Percentiles rank a stretch among this genome's conserved stretches.
phyloP scores from a whole-genome alignment of 2,329 filamentous ascomycete species.

The Ambrosiella cleistominuta region DNA sequence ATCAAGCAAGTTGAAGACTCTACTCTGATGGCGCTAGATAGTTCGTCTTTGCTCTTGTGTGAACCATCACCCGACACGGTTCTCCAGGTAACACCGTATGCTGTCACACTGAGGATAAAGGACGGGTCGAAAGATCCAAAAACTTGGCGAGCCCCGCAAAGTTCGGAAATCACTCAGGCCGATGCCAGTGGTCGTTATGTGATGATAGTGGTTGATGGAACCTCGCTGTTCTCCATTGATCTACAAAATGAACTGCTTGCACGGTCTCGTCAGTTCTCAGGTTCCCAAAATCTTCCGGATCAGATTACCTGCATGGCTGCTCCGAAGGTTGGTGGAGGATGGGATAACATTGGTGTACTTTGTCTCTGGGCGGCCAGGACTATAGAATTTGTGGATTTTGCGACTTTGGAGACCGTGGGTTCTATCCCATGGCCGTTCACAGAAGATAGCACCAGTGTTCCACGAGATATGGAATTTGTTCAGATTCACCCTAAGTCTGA shows the following conservation, averaged over 20 bases:
- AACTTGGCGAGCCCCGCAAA: background rate
- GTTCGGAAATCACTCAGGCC: slow-evolving; percentile 49
- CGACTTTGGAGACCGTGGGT: slow-evolving; percentile 46
- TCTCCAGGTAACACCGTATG: slow-evolving; percentile 57
- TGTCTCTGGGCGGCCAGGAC: slow-evolving; percentile 78
- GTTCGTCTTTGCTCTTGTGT: too few species aligned
- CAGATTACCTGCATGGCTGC: slow-evolving; percentile 54
- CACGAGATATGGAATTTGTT: slow-evolving; percentile 63
- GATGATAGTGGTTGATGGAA: slow-evolving; percentile 60
- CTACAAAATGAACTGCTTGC: slow-evolving; percentile 25
- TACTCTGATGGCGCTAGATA: slow-evolving; percentile 19
- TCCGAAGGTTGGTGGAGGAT: too few species aligned
- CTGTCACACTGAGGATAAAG: slow-evolving; percentile 32
- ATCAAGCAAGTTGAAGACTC: slow-evolving; percentile 77
- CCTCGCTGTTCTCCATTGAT: slow-evolving; percentile 51
- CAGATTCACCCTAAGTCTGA: slow-evolving; percentile 48
- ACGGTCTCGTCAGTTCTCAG: background rate
- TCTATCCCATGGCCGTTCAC: slow-evolving; percentile 42
- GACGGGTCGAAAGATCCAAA: background rate
- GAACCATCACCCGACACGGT: slow-evolving; percentile 9
- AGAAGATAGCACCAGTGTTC: slow-evolving; percentile 57
- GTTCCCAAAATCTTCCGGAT: slow-evolving; percentile 24
- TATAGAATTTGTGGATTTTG: slow-evolving; percentile 55
- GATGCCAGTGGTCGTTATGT: slow-evolving; percentile 55
- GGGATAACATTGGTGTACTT: slow-evolving; percentile 39